Evolutionary conservation across 1,284 basidiomycete genomes (phyloP).

Genomic region (Ganoderma leucocontextum): DNA sequence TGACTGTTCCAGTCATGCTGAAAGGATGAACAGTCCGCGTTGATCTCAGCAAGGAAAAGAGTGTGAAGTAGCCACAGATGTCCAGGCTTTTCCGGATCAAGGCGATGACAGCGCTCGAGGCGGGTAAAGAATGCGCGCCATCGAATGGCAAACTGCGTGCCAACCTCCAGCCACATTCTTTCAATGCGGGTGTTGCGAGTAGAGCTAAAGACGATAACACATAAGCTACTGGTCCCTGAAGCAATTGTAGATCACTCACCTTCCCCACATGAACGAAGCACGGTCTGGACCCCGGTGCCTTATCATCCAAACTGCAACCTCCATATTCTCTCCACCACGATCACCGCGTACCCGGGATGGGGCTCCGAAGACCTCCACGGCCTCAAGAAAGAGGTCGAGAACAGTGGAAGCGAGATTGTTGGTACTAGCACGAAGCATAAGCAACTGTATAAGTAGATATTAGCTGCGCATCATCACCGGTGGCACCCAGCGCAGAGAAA

Average conservation of each 20-base stretch:
- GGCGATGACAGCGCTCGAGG: constrained; percentile 34
- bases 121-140: no score
- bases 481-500: no score
- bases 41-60: constrained; percentile 49
- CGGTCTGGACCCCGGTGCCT: background rate
- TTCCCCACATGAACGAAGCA: background rate
- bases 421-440: background rate
- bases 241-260: background rate
- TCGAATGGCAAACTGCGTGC: no score
- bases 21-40: background rate
- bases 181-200: no score
- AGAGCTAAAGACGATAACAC: background rate
- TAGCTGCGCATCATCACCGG: no score
- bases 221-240: no score
- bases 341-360: background rate
- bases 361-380: background rate
- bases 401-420: background rate
- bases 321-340: background rate
- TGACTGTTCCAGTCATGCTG: background rate
- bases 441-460: no score
- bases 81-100: constrained; percentile 39
- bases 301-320: background rate
- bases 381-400: background rate
- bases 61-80: constrained; percentile 55
- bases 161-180: no score